A percentile compares a stretch with the other conserved stretches of the same genome.
phyloP scores from a whole-genome alignment of 257 asterid species.

The Plantago elongata region DNA sequence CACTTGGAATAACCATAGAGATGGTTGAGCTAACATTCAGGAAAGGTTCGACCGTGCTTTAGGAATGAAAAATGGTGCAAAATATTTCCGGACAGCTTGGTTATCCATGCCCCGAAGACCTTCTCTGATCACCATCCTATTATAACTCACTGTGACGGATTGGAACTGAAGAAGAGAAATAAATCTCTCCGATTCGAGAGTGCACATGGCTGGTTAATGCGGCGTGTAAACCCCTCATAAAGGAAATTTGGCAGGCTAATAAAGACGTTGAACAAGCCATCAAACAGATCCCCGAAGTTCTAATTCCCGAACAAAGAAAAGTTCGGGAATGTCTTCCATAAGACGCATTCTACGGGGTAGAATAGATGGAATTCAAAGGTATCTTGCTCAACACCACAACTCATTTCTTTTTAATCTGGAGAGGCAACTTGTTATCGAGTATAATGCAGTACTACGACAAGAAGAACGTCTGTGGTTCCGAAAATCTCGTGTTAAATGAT shows the following conservation, averaged over 20 bases:
- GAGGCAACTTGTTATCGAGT: no score
- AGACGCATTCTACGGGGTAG: no score
- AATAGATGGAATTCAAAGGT: neutral
- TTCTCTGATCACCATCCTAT: neutral
- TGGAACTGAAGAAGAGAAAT: neutral
- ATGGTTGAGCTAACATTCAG: neutral
- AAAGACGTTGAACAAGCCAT: neutral
- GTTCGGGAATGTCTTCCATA: no score
- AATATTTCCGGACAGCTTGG: neutral
- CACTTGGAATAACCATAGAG: neutral
- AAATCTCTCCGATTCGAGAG: neutral
- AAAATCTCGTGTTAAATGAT: no score
- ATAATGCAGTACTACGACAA: neutral
- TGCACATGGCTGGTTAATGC: neutral
- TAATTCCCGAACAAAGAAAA: neutral
- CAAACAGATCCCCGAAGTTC: neutral
- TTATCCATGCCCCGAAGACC: neutral
- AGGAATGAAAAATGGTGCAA: neutral
- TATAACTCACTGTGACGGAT: neutral
- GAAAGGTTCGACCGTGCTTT: neutral
- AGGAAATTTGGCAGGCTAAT: no score
- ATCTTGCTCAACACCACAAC: neutral
- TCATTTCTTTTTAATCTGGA: neutral
- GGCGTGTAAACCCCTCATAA: neutral
- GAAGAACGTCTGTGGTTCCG: neutral